Conservation (phyloP, 371 early-diverging fungal genomes). For the Rhizopus arrhizus region DNA sequence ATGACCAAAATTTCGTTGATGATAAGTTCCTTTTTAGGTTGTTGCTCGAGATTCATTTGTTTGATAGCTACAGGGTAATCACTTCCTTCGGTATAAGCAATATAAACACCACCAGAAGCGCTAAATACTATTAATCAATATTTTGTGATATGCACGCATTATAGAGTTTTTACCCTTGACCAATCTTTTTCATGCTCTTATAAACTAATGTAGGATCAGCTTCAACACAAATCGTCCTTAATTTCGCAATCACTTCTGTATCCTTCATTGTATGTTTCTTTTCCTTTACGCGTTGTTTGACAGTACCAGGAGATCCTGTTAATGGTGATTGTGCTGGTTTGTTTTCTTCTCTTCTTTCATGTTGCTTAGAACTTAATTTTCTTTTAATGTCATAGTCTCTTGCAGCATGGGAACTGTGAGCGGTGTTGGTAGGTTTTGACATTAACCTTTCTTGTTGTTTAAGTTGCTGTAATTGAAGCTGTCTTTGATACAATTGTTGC, state of each 20-base stretch:
- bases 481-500: conserved; percentile 22
- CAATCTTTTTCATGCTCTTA: neutral
- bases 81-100: conserved; percentile 72
- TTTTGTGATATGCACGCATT: neutral
- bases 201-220: conserved; percentile 70
- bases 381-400: conserved; percentile 52
- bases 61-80: conserved; percentile 85
- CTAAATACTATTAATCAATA: conserved; percentile 36
- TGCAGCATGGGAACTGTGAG: conserved; percentile 39
- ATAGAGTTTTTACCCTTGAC: neutral
- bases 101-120: conserved; percentile 94
- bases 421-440: conserved; percentile 8
- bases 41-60: conserved; percentile 95
- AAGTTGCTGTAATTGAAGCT: conserved; percentile 15
- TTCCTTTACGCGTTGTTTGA: conserved; percentile 49
- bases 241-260: conserved; percentile 80
- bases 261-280: conserved; percentile 54
- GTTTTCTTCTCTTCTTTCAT: conserved; percentile 50
- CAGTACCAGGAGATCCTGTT: conserved; percentile 47
- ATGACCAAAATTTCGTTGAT: conserved; percentile 97
- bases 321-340: conserved; percentile 37
- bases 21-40: conserved; percentile 95
- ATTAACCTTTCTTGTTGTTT: conserved; percentile 19
- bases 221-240: conserved; percentile 87
- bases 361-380: conserved; percentile 52